Evolutionary conservation across 169 alveolate genomes (phyloP).

Genomic region (Plasmodium reichenowi): DNA sequence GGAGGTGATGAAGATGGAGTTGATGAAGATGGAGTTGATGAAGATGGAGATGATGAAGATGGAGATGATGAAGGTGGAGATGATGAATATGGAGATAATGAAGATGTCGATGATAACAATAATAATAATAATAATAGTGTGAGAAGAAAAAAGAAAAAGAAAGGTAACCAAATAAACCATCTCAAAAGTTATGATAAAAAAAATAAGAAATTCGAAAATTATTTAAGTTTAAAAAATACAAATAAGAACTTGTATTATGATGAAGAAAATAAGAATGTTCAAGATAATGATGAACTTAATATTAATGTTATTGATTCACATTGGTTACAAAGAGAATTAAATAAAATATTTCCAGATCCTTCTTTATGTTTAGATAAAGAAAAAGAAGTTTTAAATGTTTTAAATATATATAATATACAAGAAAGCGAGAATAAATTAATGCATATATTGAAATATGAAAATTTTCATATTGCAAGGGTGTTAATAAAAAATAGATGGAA

Average conservation of each 20-base stretch:
- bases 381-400: slow-evolving; percentile 87
- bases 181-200: slow-evolving; percentile 72
- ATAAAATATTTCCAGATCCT: slow-evolving; percentile 88
- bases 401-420: slow-evolving; percentile 91
- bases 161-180: neutral
- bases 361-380: slow-evolving; percentile 91
- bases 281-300: slow-evolving; percentile 63
- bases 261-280: neutral
- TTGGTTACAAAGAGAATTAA: slow-evolving; percentile 96
- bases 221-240: slow-evolving; percentile 36
- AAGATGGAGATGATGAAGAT: slow-evolving; percentile 76
- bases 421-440: slow-evolving; percentile 95
- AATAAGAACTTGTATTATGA: slow-evolving; percentile 30
- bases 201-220: slow-evolving; percentile 77
- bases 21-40: slow-evolving; percentile 49
- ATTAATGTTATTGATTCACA: slow-evolving; percentile 93
- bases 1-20: slow-evolving; percentile 28
- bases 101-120: slow-evolving; percentile 81
- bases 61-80: slow-evolving; percentile 74
- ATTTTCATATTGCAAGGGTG: slow-evolving; percentile 92
- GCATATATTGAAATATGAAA: slow-evolving; percentile 92
- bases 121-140: slow-evolving; percentile 25
- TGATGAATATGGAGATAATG: slow-evolving; percentile 73
- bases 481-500: slow-evolving; percentile 91
- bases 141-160: slow-evolving; percentile 70